A percentile compares a stretch with the other conserved stretches of the same genome.
phyloP scores from a whole-genome alignment of 768 basidiomycete genomes.

The Mycena leptocephala region DNA sequence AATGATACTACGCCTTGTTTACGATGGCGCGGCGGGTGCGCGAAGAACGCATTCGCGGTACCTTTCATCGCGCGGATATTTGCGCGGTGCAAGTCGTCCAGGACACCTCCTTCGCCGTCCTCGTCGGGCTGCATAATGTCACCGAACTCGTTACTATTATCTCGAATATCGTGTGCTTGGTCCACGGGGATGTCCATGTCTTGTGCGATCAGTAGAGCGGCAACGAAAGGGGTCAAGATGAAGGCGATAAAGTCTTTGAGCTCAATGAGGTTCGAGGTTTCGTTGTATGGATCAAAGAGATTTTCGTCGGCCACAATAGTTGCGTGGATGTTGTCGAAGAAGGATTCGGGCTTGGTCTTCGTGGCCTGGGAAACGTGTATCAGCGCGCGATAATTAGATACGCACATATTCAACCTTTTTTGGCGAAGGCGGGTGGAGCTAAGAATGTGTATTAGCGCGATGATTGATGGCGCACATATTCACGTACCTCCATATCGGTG shows the following conservation, averaged over 20 bases:
- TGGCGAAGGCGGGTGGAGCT: too few species aligned
- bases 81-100: not conserved
- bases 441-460: too few species aligned
- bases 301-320: too few species aligned
- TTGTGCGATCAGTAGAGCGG: not conserved
- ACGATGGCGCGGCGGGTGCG: too few species aligned
- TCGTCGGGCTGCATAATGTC: not conserved
- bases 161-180: not conserved
- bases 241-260: constrained; percentile 3
- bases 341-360: not conserved
- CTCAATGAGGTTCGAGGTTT: not conserved
- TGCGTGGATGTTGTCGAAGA: too few species aligned
- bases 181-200: not conserved
- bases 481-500: too few species aligned
- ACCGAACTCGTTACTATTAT: not conserved
- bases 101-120: not conserved
- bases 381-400: too few species aligned
- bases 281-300: too few species aligned
- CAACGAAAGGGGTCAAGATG: not conserved
- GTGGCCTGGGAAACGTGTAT: too few species aligned
- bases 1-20: too few species aligned
- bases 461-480: not conserved
- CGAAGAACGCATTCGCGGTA: too few species aligned
- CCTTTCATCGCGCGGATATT: not conserved
- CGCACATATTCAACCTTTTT: too few species aligned